phyloP scores from a whole-genome alignment of 805 yeast species.

The Sugiyamaella mastotermitis region DNA sequence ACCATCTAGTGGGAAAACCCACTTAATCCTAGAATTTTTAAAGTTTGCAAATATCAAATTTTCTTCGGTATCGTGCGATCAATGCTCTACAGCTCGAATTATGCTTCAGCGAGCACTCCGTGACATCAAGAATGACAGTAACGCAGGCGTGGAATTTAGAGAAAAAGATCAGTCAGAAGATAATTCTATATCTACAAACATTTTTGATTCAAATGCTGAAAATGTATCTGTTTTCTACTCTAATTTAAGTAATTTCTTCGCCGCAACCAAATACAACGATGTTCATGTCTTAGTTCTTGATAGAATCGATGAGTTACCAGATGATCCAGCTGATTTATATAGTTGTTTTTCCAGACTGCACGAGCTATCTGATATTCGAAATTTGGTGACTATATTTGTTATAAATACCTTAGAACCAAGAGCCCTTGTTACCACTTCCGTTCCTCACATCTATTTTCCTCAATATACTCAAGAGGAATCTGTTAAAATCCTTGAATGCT shows the following conservation, averaged over 20 bases:
- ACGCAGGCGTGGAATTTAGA: too few species aligned
- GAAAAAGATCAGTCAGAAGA: background rate
- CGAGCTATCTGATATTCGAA: slow-evolving; percentile 35
- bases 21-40: slow-evolving; percentile 32
- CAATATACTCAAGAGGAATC: slow-evolving; percentile 38
- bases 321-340: slow-evolving; percentile 35
- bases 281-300: slow-evolving; percentile 47
- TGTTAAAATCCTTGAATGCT: slow-evolving; percentile 29
- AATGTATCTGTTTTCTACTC: slow-evolving; percentile 38
- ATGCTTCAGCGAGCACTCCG: slow-evolving; percentile 42
- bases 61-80: slow-evolving; percentile 42
- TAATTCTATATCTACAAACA: slow-evolving; percentile 14
- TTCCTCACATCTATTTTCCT: slow-evolving; percentile 42
- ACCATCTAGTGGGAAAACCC: slow-evolving; percentile 44
- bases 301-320: slow-evolving; percentile 44
- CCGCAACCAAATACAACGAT: slow-evolving; percentile 28
- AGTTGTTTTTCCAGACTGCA: slow-evolving; percentile 37
- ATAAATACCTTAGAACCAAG: slow-evolving; percentile 41
- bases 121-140: slow-evolving; percentile 34
- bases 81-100: slow-evolving; percentile 41
- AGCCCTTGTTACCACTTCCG: slow-evolving; percentile 32
- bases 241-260: slow-evolving; percentile 33
- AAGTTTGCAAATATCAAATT: slow-evolving; percentile 24
- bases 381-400: slow-evolving; percentile 38
- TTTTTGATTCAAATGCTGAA: slow-evolving; percentile 32